Conservation (phyloP, 192 early-diverging fungal species). For the Umbelopsis ramanniana region DNA sequence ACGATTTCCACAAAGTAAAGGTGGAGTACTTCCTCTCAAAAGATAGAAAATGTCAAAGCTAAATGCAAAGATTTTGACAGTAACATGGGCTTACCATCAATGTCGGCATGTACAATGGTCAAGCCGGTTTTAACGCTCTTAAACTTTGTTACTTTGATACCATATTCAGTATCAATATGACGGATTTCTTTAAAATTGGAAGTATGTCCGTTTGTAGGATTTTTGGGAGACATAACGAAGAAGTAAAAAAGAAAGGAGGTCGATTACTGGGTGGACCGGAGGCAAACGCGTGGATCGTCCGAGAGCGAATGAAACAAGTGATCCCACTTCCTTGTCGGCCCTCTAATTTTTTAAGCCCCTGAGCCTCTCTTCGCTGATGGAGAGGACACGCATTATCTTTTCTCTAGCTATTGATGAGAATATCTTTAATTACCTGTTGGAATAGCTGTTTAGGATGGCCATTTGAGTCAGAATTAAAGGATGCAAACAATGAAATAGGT, state of each 20-base stretch:
- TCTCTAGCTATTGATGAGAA: too few species aligned
- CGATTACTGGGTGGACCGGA: not conserved
- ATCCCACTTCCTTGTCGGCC: conserved; percentile 7
- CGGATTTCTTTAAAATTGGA: conserved; percentile 51
- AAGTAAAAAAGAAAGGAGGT: conserved; percentile 23
- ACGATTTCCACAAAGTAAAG: too few species aligned
- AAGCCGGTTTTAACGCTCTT: conserved; percentile 54
- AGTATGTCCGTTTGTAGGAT: conserved; percentile 20
- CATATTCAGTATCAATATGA: conserved; percentile 49
- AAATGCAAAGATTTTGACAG: not conserved
- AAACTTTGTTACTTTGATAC: conserved; percentile 55
- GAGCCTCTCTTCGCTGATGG: not conserved
- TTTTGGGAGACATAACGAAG: conserved; percentile 13
- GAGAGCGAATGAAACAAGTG: not conserved
- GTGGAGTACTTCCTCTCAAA: too few species aligned
- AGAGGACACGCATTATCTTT: too few species aligned
- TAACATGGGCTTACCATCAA: conserved; percentile 46
- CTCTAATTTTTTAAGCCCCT: conserved; percentile 8
- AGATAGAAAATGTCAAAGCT: not conserved
- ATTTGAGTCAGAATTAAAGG: too few species aligned
- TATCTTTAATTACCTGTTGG: too few species aligned
- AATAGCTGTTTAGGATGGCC: too few species aligned
- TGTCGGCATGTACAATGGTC: conserved; percentile 55
- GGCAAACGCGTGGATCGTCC: conserved; percentile 20
- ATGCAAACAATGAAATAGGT: too few species aligned